Base-by-base conservation (phyloP, 2,329 filamentous ascomycete species). In the Aotearoamyces nothofagi region DNA sequence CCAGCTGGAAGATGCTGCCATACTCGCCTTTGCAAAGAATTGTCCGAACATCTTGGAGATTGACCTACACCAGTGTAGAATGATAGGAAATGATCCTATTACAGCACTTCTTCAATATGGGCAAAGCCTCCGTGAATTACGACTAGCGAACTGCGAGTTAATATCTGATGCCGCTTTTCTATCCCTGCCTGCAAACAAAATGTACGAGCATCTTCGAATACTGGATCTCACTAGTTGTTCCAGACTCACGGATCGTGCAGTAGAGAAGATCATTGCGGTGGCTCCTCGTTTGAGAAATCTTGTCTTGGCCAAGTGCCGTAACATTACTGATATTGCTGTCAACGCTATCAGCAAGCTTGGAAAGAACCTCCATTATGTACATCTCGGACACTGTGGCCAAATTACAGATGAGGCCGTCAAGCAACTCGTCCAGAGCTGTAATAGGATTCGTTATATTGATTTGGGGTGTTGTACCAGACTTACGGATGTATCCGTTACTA, bases 311-410 rank as follows among this genome's bases (percentile, higher is more conserved):
- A 98, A 98, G 56, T 98, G 90, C 54, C 72, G 79, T 39, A 78
- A 86, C 45, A 81, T 98, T 45, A 96, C 90, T 2, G 87, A 98
- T 54, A 67, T 70, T 26, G 78, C 87, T 6, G 84, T 98, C 6
- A 63, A 78, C 42, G 78, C 86, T 32, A 96, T 98, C 38, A 78
- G 84, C 32, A 77, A 71, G 43, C 66, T 98, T 4, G 84, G 86
- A 37, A 96, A 94, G 61, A 98, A 96, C 44, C 59, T 98, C 31
- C 90, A 98, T 53, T 96, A 93, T 51, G 77, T 98, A 29, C 90
- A 98, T 47, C 65, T 98, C 2, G 90, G 90, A 7, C 90, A 98
- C 52, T 98, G 90, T 53, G 71, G 72, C 15, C 74, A 86, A 26
- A 86, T 98, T 46, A 94, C 87, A 0, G 90, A 98, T 47, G 66